Base-by-base conservation (phyloP, 2,329 filamentous ascomycete species). In the Aspergillus sp. region DNA sequence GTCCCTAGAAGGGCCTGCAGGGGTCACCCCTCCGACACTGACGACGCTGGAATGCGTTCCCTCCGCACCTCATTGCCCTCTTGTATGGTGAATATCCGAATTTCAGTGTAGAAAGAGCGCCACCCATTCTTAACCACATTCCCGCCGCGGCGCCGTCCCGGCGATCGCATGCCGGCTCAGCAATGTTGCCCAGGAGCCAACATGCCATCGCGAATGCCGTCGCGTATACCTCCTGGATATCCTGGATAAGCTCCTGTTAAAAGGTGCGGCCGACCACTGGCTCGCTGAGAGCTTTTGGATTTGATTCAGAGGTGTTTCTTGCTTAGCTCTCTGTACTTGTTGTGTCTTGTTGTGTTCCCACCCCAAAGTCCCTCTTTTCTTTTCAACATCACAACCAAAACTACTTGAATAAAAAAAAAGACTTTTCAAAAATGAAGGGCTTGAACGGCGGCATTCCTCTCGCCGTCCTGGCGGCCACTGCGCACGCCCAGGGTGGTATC, bases 361-460 rank as follows among this genome's bases (percentile, higher is more conserved):
- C 46, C 45, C 51, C 59, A 22, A 39, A 54, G 55, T 59, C 62
- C 42, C 50, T 65, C 60, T 27, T 64, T 65, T 51, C n/a, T n/a
- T n/a, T 48, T 11, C 39, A 27, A 37, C 41, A 48, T n/a, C 9
- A 4, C 20, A 20, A 20, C 20, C 20, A 20, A 20, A 20, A 20
- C 20, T 20, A 20, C 20, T 20, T 20, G 20, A 20, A 20, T 4
- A 20, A 20, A 20, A 20, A 20, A 20, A 20, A 20, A 20, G 20
- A 20, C 20, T 20, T 20, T 20, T 20, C 20, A 20, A 20, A 20
- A 13, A 75, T 75, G 73, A 75, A 75, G 68, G 69, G 67, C 46
- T 66, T 75, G 46, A 64, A 69, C 30, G 68, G 64, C 45, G 72
- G 71, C 51, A 70, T 75, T 45, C 70, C 73, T 5, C 59, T 75